Evolutionary conservation across 2,329 filamentous ascomycete genomes (phyloP), one percentile per base, ranked within the genome.

Genomic region (Paracoccidioides brasiliensis): DNA sequence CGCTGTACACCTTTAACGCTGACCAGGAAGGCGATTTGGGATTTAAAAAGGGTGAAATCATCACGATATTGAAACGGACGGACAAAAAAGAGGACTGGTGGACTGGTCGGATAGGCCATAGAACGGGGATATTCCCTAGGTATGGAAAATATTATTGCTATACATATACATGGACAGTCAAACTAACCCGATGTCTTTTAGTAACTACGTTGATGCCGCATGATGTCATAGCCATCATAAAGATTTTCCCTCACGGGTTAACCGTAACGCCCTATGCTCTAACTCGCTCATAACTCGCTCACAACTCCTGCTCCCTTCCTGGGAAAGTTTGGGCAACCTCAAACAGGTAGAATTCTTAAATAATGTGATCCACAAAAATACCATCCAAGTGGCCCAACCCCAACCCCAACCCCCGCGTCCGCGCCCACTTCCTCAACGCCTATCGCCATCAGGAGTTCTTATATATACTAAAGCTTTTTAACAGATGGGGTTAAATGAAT

Each of bases 41-140:
- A 0, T 98, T 98, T 74, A 95, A 95, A 76, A 98, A 98, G 78
- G 93, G 93, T 22, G 93, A 98, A 35, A 72, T 97, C 56, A 96
- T 98, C 61, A 96, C 90, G 0, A 90, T 98, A 56, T 70, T 95
- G 56, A 96, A 98, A 76, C 86, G 87, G 71, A 97, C 91, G 4
- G 88, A 97, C 4, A 96, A 86, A 63, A 86, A 88, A 57, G 90
- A 90, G 56, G 91, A 97, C 70, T 97, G 91, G 91, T 97, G 91
- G 93, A 97, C 91, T 15, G 93, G 93, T 32, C 85, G 86, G 72
- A 84, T 96, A 65, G 90, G 90, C 35, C 80, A 83, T 61, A 80
- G 83, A 63, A 87, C 90, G 55, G 93, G 93, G 41, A 95, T 96
- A 61, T 98, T 98, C 72, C 93, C 93, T 0, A 93, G 88, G 80